Evolutionary conservation across 2,329 filamentous ascomycete genomes (phyloP).

Genomic region (Scytalidium lignicola): DNA sequence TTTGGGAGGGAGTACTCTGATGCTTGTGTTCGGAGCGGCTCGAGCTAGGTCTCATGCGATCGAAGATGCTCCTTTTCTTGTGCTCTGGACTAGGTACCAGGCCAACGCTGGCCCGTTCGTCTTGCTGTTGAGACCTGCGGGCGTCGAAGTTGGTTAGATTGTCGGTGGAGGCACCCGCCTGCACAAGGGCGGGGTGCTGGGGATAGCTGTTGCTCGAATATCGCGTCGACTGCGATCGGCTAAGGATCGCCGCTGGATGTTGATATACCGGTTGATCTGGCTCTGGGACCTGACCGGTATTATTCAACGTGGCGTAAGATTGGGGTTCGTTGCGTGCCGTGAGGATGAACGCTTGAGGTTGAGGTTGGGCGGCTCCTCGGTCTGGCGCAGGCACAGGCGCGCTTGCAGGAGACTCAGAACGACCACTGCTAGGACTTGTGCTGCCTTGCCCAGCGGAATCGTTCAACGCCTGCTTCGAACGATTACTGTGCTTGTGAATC

Average conservation of each 20-base stretch:
- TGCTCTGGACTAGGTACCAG: conserved; percentile 12
- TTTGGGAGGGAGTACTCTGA: conserved; percentile 17
- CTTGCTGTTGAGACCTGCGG: conserved; percentile 16
- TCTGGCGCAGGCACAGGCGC: conserved; percentile 7
- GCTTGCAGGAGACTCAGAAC: conserved; percentile 19
- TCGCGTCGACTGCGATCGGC: conserved; percentile 23
- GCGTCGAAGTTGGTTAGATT: conserved; percentile 19
- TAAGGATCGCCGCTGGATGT: conserved; percentile 12
- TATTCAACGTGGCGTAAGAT: not conserved
- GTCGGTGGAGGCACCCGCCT: conserved; percentile 19
- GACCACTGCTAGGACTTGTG: conserved; percentile 14
- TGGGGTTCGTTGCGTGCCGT: not conserved
- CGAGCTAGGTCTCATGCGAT: conserved; percentile 23
- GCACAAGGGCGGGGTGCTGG: conserved; percentile 9
- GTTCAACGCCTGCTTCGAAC: conserved; percentile 28
- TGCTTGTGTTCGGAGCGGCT: conserved; percentile 19
- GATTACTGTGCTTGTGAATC: conserved; percentile 26
- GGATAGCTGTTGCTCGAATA: conserved; percentile 17
- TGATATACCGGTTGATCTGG: conserved; percentile 10
- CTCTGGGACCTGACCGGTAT: conserved; percentile 2
- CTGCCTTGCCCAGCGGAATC: conserved; percentile 15
- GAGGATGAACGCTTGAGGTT: conserved; percentile 13
- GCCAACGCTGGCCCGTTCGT: conserved; percentile 4
- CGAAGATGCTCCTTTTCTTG: conserved; percentile 27
- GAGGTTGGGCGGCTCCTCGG: conserved; percentile 1